Evolutionary conservation across 1,139 yeast genomes (phyloP), one percentile per base, ranked within the genome.

Genomic region (Magnusiomyces fungicola): DNA sequence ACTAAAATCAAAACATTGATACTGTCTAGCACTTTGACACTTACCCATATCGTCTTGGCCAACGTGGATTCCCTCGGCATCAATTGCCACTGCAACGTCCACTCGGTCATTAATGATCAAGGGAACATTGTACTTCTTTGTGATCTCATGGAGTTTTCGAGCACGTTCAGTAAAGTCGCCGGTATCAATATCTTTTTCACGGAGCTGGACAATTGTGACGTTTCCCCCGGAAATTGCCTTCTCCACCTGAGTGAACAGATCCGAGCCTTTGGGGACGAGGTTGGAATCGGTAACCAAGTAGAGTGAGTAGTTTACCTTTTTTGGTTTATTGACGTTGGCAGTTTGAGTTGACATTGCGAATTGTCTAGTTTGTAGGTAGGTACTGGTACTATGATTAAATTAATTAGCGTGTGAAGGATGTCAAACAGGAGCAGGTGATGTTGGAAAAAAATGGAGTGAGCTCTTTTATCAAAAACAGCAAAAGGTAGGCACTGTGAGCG

Each of bases 51-150:
- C 97, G 51, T 83, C 92, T 64, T 89, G 97, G 1, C 97, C 97
- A 21, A 90, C 88, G 68, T 90, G 97, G 16, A 90, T 83, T 33
- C 96, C 96, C 53, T 89, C 96, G 0, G 96, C 96, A 58, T 78
- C 94, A 49, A 87, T 73, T 0, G 97, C 97, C 47, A 89, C 69
- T 0, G 96, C 97, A 5, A 90, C 88, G 61, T 90, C 97, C 6
- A 88, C 76, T 44, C 97, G 70, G 62, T 90, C 97, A 61, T 90
- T 88, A 60, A 90, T 89, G 32, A 90, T 79, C 55, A 90, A 70
- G 0, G 97, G 97, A 19, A 90, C 79, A 0, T 76, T 75, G 43
- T 73, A 75, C 38, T 67, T 63, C 43, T 70, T 67, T 34, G 96
- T 86, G 47, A 89, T 59, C 48, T 70, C 68, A 56, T 83, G 89